A percentile compares a stretch with the other conserved stretches of the same genome.
phyloP scores from a whole-genome alignment of 2,329 filamentous ascomycete species.

The Microcyclospora pomicola region DNA sequence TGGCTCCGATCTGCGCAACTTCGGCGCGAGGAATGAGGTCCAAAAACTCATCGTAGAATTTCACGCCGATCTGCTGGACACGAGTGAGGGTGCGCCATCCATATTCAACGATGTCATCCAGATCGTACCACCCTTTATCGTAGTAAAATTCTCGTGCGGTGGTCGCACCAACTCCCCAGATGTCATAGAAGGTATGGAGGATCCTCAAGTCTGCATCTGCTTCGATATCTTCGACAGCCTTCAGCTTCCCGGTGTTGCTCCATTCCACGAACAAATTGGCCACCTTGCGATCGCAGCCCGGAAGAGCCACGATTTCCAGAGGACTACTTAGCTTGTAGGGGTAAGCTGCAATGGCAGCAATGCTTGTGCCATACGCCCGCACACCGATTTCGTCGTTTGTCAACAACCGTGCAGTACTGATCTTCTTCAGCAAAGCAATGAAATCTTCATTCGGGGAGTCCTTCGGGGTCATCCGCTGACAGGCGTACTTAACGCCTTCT shows the following conservation, averaged over 20 bases:
- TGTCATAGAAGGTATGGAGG: slow-evolving; percentile 61
- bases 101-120: slow-evolving; percentile 74
- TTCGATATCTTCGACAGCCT: slow-evolving; percentile 51
- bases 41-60: slow-evolving; percentile 80
- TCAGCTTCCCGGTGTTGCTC: slow-evolving; percentile 43
- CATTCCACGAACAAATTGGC: slow-evolving; percentile 67
- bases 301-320: slow-evolving; percentile 40
- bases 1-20: slow-evolving; percentile 52
- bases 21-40: slow-evolving; percentile 58
- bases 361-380: slow-evolving; percentile 74
- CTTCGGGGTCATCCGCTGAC: slow-evolving; percentile 60
- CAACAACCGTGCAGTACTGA: slow-evolving; percentile 57
- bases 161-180: slow-evolving; percentile 81
- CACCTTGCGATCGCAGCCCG: slow-evolving; percentile 71
- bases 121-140: slow-evolving; percentile 60
- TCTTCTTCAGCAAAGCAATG: slow-evolving; percentile 57
- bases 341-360: slow-evolving; percentile 73
- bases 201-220: slow-evolving; percentile 49
- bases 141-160: slow-evolving; percentile 73
- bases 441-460: slow-evolving; percentile 62
- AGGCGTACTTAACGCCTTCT: slow-evolving; percentile 56
- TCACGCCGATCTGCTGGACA: slow-evolving; percentile 85
- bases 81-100: slow-evolving; percentile 64
- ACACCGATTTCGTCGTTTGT: slow-evolving; percentile 65
- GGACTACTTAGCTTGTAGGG: slow-evolving; percentile 42